These are phyloP conservation scores for Fusarium brachygibbosum DNA, from an alignment of 2,329 filamentous ascomycete genomes.

Conservation along the genomic window DNA sequence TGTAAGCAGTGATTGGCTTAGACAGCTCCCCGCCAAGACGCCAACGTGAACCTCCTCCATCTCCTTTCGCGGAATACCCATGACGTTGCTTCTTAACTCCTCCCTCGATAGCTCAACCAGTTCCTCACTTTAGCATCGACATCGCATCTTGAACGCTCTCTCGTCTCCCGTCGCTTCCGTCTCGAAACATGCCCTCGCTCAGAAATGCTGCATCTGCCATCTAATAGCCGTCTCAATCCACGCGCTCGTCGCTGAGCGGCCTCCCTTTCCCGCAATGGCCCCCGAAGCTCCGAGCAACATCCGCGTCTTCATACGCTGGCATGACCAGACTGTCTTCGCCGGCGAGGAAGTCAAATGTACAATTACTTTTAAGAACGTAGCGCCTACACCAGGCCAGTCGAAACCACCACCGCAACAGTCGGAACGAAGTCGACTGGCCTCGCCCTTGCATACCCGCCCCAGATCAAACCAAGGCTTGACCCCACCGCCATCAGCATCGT, in stretches of 20 bases:
- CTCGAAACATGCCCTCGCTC: conserved; percentile 40
- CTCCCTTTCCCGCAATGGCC: conserved; percentile 59
- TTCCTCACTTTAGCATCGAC: conserved; percentile 31
- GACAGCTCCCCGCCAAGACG: conserved; percentile 45
- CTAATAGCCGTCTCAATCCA: conserved; percentile 45
- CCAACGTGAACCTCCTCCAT: conserved; percentile 48
- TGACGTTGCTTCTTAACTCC: conserved; percentile 48
- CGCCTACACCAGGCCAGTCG: conserved; percentile 58
- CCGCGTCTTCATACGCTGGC: conserved; percentile 95
- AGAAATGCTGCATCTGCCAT: conserved; percentile 52
- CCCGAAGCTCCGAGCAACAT: conserved; percentile 75
- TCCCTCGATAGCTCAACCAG: conserved; percentile 39
- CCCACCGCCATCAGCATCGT: conserved; percentile 58
- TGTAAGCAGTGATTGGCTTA: conserved; percentile 39
- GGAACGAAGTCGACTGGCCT: conserved; percentile 56
- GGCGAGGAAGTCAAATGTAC: conserved; percentile 96
- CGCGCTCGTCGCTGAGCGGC: conserved; percentile 51
- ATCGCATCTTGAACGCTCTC: conserved; percentile 14
- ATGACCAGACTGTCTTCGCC: conserved; percentile 93
- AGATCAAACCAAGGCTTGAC: conserved; percentile 61
- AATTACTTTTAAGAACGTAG: conserved; percentile 94
- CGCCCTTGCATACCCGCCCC: conserved; percentile 59
- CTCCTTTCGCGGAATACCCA: conserved; percentile 48
- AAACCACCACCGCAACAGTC: conserved; percentile 45
- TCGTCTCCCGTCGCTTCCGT: conserved; percentile 12